Conservation (phyloP, 2,329 filamentous ascomycete species). For the Verticillium nubilum region DNA sequence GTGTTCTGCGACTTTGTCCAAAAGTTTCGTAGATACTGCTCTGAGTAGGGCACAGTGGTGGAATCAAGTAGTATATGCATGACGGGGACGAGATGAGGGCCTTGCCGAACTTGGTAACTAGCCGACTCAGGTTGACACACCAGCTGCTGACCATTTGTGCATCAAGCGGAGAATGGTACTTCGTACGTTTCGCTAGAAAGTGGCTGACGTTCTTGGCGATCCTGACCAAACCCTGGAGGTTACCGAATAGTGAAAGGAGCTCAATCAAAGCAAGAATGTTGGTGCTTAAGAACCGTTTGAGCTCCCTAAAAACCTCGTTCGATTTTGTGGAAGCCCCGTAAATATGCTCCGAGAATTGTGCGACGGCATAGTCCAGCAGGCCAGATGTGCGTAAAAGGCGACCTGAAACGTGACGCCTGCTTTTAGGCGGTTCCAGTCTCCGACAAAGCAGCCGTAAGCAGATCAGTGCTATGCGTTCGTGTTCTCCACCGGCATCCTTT, state of each 20-base stretch:
- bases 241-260: constrained; percentile 12
- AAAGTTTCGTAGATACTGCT: constrained; percentile 13
- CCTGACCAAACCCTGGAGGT: constrained; percentile 16
- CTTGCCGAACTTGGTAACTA: constrained; percentile 24
- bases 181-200: constrained; percentile 17
- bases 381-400: neutral
- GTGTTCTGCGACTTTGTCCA: constrained; percentile 1
- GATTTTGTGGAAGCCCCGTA: constrained; percentile 10
- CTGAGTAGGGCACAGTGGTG: constrained; percentile 24
- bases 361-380: constrained; percentile 18
- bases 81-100: constrained; percentile 19
- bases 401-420: neutral
- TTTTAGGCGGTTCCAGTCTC: constrained; percentile 15
- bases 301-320: constrained; percentile 13
- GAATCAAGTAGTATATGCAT: constrained; percentile 28
- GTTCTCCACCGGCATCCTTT: constrained; percentile 6
- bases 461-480: constrained; percentile 17
- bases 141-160: constrained; percentile 19
- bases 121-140: constrained; percentile 22
- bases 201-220: constrained; percentile 17
- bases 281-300: constrained; percentile 18
- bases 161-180: constrained; percentile 15
- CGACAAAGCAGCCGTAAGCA: constrained; percentile 17
- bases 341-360: constrained; percentile 20
- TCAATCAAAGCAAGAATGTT: constrained; percentile 25